These are phyloP conservation scores for Heterobasidion parviporum DNA, from an alignment of 1,284 basidiomycete species.

Conservation along the genomic window DNA sequence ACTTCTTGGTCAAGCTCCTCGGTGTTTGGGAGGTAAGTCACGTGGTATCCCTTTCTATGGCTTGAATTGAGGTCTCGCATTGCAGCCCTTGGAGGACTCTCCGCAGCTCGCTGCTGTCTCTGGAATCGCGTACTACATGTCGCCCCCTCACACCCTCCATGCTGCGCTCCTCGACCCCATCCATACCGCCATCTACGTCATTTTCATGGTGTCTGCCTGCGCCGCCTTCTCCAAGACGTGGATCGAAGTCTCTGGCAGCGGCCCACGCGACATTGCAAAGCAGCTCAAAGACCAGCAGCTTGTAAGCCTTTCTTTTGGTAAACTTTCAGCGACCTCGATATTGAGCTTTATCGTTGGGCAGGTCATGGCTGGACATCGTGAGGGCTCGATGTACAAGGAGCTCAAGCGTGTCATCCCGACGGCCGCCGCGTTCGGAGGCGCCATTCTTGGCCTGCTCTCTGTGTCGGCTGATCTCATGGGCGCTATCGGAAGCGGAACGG, in stretches of 20 bases:
- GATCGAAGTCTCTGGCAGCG: conserved; percentile 97
- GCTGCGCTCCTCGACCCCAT: conserved; percentile 88
- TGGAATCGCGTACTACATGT: conserved; percentile 98
- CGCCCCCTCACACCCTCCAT: conserved; percentile 86
- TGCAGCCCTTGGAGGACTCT: conserved; percentile 83
- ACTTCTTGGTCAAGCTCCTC: conserved; percentile 84
- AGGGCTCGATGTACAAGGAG: conserved; percentile 98
- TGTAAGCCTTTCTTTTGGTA: conserved; percentile 34
- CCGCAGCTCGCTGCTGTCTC: conserved; percentile 86
- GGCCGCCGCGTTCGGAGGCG: conserved; percentile 94
- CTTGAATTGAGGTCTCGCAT: background rate
- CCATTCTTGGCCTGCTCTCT: conserved; percentile 89
- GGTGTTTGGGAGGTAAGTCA: conserved; percentile 90
- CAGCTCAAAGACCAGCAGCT: conserved; percentile 98
- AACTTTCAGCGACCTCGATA: conserved; percentile 1
- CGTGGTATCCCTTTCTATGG: background rate
- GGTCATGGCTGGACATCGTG: conserved; percentile 96
- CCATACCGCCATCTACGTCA: conserved; percentile 88
- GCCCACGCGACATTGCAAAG: conserved; percentile 93
- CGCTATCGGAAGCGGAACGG: conserved; percentile 93
- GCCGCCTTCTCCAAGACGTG: conserved; percentile 99
- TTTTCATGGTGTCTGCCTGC: conserved; percentile 91
- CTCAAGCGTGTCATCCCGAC: conserved; percentile 97
- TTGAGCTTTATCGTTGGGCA: conserved; percentile 16
- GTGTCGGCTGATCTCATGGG: conserved; percentile 96